Evolutionary conservation across 164 flowering plant genomes (phyloP).

Genomic region (Saururus chinensis): DNA sequence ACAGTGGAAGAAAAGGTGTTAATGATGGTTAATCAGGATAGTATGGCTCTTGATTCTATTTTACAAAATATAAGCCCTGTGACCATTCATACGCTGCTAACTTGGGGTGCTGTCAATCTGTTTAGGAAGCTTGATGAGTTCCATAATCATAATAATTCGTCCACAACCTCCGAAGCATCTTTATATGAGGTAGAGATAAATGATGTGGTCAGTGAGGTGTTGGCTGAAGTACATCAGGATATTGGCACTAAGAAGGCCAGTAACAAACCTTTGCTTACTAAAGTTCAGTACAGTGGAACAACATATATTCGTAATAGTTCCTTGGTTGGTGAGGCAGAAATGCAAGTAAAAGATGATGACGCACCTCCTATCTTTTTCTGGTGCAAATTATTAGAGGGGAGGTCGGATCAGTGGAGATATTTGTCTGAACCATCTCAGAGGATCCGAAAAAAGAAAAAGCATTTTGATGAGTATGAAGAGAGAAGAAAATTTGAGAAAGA

Average conservation of each 20-base stretch:
- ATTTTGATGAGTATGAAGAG: constrained; percentile 18
- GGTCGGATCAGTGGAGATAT: constrained; percentile 57
- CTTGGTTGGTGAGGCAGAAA: constrained; percentile 46
- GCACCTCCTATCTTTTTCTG: constrained; percentile 49
- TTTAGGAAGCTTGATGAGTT: constrained; percentile 50
- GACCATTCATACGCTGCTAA: constrained; percentile 45
- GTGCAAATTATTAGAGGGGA: constrained; percentile 53
- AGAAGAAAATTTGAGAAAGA: constrained; percentile 21
- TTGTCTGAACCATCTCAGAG: constrained; percentile 30
- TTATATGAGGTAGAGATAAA: constrained; percentile 22
- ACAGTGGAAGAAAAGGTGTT: constrained; percentile 79
- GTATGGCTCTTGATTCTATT: constrained; percentile 25
- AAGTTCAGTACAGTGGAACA: constrained; percentile 35
- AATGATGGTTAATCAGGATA: constrained; percentile 40
- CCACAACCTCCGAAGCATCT: constrained; percentile 9
- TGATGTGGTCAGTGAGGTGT: constrained; percentile 42
- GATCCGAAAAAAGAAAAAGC: constrained; percentile 50
- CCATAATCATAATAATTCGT: constrained; percentile 21
- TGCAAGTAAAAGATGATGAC: constrained; percentile 24
- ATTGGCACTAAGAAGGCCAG: constrained; percentile 11
- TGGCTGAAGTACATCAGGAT: constrained; percentile 15
- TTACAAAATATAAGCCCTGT: constrained; percentile 27
- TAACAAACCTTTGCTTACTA: constrained; percentile 14
- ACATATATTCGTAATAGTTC: constrained; percentile 19
- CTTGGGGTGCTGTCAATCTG: constrained; percentile 66